Conservation (phyloP, 352 stramenopile species). For the Elongisporangium undulatum region DNA sequence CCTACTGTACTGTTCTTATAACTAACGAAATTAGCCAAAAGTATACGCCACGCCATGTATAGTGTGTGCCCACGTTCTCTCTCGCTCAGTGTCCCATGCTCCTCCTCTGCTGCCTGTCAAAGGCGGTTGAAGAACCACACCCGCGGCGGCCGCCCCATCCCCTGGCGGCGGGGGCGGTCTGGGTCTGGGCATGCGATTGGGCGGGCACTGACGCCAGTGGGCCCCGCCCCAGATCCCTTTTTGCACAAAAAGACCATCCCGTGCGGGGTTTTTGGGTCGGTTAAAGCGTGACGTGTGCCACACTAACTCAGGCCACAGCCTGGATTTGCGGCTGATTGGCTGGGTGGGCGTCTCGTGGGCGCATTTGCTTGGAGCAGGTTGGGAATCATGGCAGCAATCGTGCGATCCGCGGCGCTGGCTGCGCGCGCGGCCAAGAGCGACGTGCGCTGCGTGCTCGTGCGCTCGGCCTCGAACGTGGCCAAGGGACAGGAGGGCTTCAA, state of each 20-base stretch:
- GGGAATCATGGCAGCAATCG: slow-evolving; percentile 7
- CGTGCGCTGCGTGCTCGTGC: slow-evolving; percentile 7
- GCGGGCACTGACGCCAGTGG: neutral
- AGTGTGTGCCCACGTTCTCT: neutral
- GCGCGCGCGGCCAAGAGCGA: slow-evolving; percentile 18
- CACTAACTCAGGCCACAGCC: neutral
- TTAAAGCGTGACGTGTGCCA: neutral
- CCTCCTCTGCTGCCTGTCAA: neutral
- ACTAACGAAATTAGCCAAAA: neutral
- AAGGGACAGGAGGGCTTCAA: neutral
- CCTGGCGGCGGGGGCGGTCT: neutral
- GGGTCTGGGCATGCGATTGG: neutral
- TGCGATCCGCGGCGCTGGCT: slow-evolving; percentile 31
- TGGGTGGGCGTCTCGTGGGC: slow-evolving; percentile 6
- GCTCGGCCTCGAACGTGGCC: slow-evolving; percentile 7
- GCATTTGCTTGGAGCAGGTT: neutral
- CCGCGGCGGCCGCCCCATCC: neutral
- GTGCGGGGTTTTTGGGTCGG: neutral
- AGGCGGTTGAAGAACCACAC: neutral
- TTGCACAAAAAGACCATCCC: neutral
- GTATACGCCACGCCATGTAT: neutral
- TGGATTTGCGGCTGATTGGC: slow-evolving; percentile 9
- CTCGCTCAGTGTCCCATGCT: too few relatives aligned
- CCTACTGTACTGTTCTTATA: neutral
- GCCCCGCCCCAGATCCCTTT: neutral